These are phyloP conservation scores for Lactifluus piperatus DNA, from an alignment of 768 basidiomycete genomes.

Conservation along the genomic window DNA sequence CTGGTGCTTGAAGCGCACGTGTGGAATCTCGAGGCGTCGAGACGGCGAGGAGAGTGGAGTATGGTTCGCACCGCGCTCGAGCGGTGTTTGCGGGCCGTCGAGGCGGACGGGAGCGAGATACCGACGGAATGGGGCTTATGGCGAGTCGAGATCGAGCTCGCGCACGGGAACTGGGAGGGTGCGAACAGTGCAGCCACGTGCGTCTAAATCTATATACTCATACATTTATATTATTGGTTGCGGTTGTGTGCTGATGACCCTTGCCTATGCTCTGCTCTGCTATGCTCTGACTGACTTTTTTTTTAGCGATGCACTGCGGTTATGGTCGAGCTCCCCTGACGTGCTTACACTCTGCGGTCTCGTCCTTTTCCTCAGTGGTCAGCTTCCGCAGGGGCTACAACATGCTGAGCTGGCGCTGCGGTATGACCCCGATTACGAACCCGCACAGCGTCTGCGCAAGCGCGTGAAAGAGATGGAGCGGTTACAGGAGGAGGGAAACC, in stretches of 20 bases:
- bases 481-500: conserved; percentile 80
- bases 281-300: neutral
- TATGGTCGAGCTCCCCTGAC: conserved; percentile 69
- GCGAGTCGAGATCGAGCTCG: conserved; percentile 71
- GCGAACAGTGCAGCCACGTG: conserved; percentile 70
- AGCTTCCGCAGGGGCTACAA: conserved; percentile 60
- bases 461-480: conserved; percentile 77
- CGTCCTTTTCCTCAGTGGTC: conserved; percentile 65
- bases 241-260: neutral
- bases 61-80: conserved; percentile 75
- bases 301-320: conserved; percentile 62
- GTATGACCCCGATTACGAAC: conserved; percentile 68
- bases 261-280: neutral
- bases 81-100: conserved; percentile 62
- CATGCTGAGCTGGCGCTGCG: conserved; percentile 66
- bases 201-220: conserved; percentile 24
- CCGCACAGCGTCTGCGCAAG: conserved; percentile 61
- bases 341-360: conserved; percentile 70
- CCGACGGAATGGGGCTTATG: conserved; percentile 76
- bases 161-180: conserved; percentile 61
- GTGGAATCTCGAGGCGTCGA: conserved; percentile 50
- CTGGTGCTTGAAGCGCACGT: conserved; percentile 56
- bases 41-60: conserved; percentile 58
- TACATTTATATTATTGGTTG: no score
- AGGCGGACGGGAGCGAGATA: conserved; percentile 65